A percentile compares a stretch with the other conserved stretches of the same genome.
Conservation (phyloP, 495 filamentous ascomycete species). For the Penicillium bialowiezense region DNA sequence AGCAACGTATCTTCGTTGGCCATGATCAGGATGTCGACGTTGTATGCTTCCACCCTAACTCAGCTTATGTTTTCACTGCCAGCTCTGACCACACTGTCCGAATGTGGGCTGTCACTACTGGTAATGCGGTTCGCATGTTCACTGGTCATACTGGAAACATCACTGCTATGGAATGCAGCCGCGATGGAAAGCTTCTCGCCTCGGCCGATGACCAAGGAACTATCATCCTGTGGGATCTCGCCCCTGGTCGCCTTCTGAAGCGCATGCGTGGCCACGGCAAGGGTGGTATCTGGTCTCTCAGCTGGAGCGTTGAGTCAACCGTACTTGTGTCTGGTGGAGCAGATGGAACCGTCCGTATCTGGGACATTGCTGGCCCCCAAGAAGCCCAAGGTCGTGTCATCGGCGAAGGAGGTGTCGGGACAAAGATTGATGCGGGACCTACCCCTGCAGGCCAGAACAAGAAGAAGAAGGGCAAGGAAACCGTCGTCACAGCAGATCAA, state of each 20-base stretch:
- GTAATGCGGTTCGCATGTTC: slow-evolving; percentile 84
- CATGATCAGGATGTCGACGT: slow-evolving; percentile 87
- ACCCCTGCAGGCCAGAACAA: slow-evolving; percentile 40
- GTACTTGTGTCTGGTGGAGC: slow-evolving; percentile 85
- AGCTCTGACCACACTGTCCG: slow-evolving; percentile 87
- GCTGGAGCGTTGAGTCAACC: slow-evolving; percentile 85
- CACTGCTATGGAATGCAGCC: slow-evolving; percentile 77
- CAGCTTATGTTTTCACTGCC: slow-evolving; percentile 85
- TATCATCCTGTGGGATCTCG: slow-evolving; percentile 92
- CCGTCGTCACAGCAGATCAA: slow-evolving; percentile 86
- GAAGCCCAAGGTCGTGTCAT: slow-evolving; percentile 58
- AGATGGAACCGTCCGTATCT: slow-evolving; percentile 89
- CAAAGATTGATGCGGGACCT: slow-evolving; percentile 49
- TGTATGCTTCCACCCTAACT: slow-evolving; percentile 89
- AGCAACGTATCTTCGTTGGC: slow-evolving; percentile 84
- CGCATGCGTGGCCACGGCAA: slow-evolving; percentile 91
- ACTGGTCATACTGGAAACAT: slow-evolving; percentile 85
- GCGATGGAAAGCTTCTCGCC: slow-evolving; percentile 82
- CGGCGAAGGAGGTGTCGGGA: slow-evolving; percentile 50
- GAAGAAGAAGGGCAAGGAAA: slow-evolving; percentile 81
- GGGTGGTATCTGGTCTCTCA: slow-evolving; percentile 88
- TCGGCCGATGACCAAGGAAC: slow-evolving; percentile 80
- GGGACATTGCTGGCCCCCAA: slow-evolving; percentile 76
- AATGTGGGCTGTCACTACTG: slow-evolving; percentile 92
- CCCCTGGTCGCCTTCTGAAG: slow-evolving; percentile 77